Evolutionary conservation across 805 yeast genomes (phyloP).

Genomic region (Metschnikowia kunwiensis): DNA sequence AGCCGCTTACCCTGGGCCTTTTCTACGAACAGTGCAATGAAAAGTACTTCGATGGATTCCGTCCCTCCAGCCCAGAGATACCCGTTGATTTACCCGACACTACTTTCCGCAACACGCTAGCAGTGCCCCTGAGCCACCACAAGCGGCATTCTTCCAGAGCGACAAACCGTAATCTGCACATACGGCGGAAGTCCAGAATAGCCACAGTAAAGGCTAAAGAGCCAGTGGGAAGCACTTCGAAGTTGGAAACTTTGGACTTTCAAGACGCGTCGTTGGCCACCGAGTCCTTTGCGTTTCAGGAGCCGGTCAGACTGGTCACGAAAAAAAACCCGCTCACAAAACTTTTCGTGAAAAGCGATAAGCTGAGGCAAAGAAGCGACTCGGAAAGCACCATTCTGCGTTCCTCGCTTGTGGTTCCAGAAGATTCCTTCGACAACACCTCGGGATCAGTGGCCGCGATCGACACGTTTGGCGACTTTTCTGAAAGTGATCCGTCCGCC

Average conservation of each 20-base stretch:
- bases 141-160: slow-evolving; percentile 12
- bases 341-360: slow-evolving; percentile 14
- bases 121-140: slow-evolving; percentile 2
- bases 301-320: slow-evolving; percentile 3
- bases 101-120: background rate
- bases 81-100: slow-evolving; percentile 16
- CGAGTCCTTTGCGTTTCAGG: slow-evolving; percentile 1
- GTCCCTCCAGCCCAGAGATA: slow-evolving; percentile 18
- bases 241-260: slow-evolving; percentile 3
- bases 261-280: slow-evolving; percentile 4
- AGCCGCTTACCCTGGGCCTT: slow-evolving; percentile 17
- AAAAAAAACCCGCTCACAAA: slow-evolving; percentile 14
- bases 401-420: slow-evolving; percentile 3
- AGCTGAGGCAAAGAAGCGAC: slow-evolving; percentile 4
- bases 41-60: slow-evolving; percentile 8
- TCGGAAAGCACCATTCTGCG: slow-evolving; percentile 14
- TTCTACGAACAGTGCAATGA: slow-evolving; percentile 11
- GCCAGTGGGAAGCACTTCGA: background rate
- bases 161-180: slow-evolving; percentile 5
- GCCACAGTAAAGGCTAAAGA: slow-evolving; percentile 5
- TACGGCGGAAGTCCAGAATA: slow-evolving; percentile 8
- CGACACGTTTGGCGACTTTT: slow-evolving; percentile 2
- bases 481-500: slow-evolving; percentile 2
- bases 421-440: slow-evolving; percentile 1
- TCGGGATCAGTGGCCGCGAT: slow-evolving; percentile 3